phyloP scores from a whole-genome alignment of 2,329 filamentous ascomycete species.

The Metarhizium guizhouense region DNA sequence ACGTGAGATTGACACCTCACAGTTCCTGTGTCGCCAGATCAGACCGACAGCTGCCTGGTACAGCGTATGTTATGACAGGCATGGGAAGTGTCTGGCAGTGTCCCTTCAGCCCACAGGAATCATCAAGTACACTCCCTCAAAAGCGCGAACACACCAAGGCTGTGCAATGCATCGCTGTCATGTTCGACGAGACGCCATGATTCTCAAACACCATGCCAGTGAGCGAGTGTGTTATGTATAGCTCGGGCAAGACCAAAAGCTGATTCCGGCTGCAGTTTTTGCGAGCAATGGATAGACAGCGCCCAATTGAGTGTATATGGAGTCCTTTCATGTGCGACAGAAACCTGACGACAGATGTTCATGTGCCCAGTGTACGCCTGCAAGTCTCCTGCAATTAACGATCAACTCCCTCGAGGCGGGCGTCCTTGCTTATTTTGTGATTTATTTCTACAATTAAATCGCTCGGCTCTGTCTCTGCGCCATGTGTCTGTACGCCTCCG shows the following conservation, averaged over 20 bases:
- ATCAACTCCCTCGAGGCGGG: neutral
- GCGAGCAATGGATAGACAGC: neutral
- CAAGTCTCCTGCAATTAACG: neutral
- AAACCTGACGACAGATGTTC: neutral
- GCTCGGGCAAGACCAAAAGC: neutral
- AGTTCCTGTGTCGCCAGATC: neutral
- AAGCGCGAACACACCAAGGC: neutral
- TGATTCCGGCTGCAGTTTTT: neutral
- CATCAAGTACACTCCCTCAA: neutral
- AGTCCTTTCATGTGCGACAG: neutral
- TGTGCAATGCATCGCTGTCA: neutral
- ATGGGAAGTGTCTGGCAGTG: neutral
- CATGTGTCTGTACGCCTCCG: slow-evolving; percentile 5
- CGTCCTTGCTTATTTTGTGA: neutral
- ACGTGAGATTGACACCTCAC: neutral
- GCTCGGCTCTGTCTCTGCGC: neutral
- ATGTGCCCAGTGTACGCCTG: no score
- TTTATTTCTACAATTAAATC: neutral
- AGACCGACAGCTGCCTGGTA: neutral
- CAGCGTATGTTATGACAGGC: no score
- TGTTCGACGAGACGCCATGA: neutral
- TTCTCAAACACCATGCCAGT: neutral
- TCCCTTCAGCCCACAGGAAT: neutral
- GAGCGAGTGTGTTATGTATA: neutral
- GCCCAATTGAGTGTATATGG: neutral